phyloP scores from a whole-genome alignment of 441 rosid genomes.

The Kokia cookei region DNA sequence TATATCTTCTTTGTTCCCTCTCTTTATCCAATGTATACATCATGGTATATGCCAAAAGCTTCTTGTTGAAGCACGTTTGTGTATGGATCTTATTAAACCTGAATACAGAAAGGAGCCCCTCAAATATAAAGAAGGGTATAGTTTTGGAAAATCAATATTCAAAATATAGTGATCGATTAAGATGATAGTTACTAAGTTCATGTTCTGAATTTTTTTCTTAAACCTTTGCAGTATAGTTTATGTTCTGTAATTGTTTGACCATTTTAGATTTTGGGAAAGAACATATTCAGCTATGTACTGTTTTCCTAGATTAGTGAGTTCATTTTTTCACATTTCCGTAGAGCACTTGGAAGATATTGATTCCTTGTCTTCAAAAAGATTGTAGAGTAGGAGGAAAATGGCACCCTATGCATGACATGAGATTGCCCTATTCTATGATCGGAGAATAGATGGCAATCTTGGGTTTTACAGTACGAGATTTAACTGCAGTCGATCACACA shows the following conservation, averaged over 20 bases:
- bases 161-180: slow-evolving; percentile 3
- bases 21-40: not conserved
- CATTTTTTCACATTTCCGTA: not conserved
- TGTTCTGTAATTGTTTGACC: not conserved
- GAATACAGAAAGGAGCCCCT: slow-evolving; percentile 3
- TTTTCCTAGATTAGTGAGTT: not conserved
- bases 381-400: not conserved
- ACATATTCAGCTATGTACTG: not conserved
- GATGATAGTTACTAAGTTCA: not conserved
- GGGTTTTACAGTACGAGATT: no score
- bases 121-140: slow-evolving; percentile 1
- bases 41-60: slow-evolving; percentile 2
- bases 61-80: slow-evolving; percentile 13
- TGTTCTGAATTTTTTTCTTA: not conserved
- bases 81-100: slow-evolving; percentile 10
- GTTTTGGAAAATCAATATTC: slow-evolving; percentile 12
- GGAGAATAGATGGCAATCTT: no score
- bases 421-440: no score
- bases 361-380: not conserved
- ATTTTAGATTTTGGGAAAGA: not conserved
- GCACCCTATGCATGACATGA: not conserved
- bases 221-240: not conserved
- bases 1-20: not conserved
- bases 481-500: not conserved
- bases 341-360: not conserved